Conservation (phyloP, 1,284 basidiomycete genomes). For the Ustilago trichophora region DNA sequence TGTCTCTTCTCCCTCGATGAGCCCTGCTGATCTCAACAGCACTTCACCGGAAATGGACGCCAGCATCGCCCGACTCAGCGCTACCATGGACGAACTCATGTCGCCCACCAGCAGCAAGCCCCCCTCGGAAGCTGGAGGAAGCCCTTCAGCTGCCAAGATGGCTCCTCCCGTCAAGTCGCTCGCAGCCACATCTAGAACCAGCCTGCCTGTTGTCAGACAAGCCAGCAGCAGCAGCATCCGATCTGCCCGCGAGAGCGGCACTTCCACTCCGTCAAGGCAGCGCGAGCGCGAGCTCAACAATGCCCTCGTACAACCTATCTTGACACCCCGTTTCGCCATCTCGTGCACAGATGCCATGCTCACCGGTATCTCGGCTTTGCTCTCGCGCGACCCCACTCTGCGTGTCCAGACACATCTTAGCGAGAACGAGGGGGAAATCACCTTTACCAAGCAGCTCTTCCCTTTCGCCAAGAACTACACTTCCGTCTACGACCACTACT, state of each 20-base stretch:
- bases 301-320: slow-evolving; percentile 80
- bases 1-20: slow-evolving; percentile 44
- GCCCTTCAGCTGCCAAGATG: slow-evolving; percentile 28
- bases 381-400: slow-evolving; percentile 69
- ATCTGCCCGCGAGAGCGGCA: slow-evolving; percentile 36
- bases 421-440: slow-evolving; percentile 83
- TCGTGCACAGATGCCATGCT: slow-evolving; percentile 84
- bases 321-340: slow-evolving; percentile 95
- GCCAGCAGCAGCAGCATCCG: slow-evolving; percentile 39
- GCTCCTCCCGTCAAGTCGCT: slow-evolving; percentile 18
- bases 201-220: slow-evolving; percentile 22
- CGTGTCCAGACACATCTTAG: slow-evolving; percentile 92
- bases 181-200: slow-evolving; percentile 1
- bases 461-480: slow-evolving; percentile 67
- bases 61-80: slow-evolving; percentile 54
- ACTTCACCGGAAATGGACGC: slow-evolving; percentile 53
- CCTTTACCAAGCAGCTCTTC: slow-evolving; percentile 76
- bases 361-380: slow-evolving; percentile 73
- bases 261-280: slow-evolving; percentile 39
- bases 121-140: slow-evolving; percentile 37
- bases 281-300: slow-evolving; percentile 39
- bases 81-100: slow-evolving; percentile 58
- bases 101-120: slow-evolving; percentile 35
- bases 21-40: slow-evolving; percentile 31
- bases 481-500: slow-evolving; percentile 80